A percentile compares a stretch with the other conserved stretches of the same genome.
phyloP scores from a whole-genome alignment of 441 rosid genomes.

The Gossypium laxum region DNA sequence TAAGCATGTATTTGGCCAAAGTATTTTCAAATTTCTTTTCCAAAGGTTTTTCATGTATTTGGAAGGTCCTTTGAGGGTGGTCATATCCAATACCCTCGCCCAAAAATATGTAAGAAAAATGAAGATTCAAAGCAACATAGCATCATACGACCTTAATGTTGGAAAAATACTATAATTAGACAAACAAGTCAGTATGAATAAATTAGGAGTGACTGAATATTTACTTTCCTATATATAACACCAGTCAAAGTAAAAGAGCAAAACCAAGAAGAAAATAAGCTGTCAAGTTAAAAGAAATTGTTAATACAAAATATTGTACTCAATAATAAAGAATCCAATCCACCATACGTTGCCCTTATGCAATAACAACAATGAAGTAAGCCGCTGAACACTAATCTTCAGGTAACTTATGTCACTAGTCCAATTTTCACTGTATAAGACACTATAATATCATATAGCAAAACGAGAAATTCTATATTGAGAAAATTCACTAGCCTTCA shows the following conservation, averaged over 20 bases:
- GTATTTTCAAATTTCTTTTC: no score
- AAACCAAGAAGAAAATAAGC: background rate
- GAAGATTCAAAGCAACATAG: no score
- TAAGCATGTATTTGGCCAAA: no score
- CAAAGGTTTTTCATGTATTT: no score
- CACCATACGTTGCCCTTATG: background rate
- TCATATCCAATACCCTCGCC: no score
- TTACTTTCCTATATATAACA: background rate
- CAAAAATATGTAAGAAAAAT: no score
- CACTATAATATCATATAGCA: background rate
- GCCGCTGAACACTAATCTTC: background rate
- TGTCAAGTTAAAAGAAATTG: background rate
- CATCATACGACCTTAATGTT: background rate
- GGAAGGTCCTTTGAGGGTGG: no score
- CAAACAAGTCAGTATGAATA: background rate
- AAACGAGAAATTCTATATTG: background rate
- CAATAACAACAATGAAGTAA: background rate
- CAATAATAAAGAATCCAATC: background rate
- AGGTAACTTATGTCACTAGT: background rate
- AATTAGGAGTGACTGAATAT: background rate
- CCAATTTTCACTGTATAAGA: background rate
- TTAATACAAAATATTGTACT: background rate
- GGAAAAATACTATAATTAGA: background rate
- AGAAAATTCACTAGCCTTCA: constrained; percentile 26
- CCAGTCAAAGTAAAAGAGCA: background rate